A percentile compares a stretch with the other conserved stretches of the same genome.
Evolutionary conservation across 495 filamentous ascomycete species (phyloP).

Genomic region (Pseudomonodictys pantanalensis): DNA sequence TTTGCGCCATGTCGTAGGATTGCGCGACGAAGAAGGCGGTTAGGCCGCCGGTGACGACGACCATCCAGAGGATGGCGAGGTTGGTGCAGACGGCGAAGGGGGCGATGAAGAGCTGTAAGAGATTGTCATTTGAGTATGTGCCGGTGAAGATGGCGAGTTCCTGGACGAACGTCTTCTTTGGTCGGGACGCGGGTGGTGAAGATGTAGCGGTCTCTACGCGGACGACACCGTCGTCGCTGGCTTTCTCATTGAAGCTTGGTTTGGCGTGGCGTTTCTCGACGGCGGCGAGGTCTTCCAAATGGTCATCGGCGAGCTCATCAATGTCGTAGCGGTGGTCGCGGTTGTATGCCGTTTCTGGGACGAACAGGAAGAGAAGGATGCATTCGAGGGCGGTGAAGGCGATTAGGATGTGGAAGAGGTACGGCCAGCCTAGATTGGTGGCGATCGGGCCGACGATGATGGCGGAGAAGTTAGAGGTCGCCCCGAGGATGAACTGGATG

Average conservation of each 20-base stretch:
- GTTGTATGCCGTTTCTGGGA: constrained; percentile 31
- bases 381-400: constrained; percentile 22
- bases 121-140: constrained; percentile 27
- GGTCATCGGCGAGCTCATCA: constrained; percentile 26
- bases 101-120: constrained; percentile 30
- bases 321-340: constrained; percentile 32
- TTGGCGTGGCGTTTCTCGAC: constrained; percentile 18
- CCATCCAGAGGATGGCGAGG: constrained; percentile 28
- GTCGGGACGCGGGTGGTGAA: constrained; percentile 1
- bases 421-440: constrained; percentile 31
- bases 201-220: constrained; percentile 10
- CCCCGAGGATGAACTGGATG: constrained; percentile 30
- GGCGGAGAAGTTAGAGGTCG: constrained; percentile 28
- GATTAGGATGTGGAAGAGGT: constrained; percentile 34
- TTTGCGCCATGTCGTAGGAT: constrained; percentile 33
- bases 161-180: constrained; percentile 33
- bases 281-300: constrained; percentile 22
- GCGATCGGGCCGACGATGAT: constrained; percentile 32
- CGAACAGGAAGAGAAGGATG: constrained; percentile 27
- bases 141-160: constrained; percentile 28
- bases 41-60: constrained; percentile 28
- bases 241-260: neutral
- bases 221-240: constrained; percentile 7
- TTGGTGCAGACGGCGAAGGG: constrained; percentile 29
- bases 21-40: constrained; percentile 32